Evolutionary conservation across 2,329 filamentous ascomycete species (phyloP).

Genomic region (Fusarium udum): DNA sequence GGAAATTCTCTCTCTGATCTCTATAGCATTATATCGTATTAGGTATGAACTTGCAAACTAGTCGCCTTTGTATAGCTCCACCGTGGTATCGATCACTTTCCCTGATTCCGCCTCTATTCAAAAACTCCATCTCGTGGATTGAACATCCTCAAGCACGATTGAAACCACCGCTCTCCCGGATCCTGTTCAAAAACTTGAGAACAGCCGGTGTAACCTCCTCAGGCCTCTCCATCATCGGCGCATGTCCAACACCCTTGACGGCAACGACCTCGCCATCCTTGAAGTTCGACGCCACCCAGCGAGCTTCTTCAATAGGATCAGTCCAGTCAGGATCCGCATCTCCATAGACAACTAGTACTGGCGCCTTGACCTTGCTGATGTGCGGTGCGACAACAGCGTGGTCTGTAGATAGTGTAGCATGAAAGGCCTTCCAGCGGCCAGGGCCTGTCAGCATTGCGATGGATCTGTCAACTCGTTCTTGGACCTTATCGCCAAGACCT

Average conservation of each 20-base stretch:
- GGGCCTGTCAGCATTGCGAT: slow-evolving; percentile 13
- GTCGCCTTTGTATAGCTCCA: no score
- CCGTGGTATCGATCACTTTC: background rate
- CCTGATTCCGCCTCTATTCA: no score
- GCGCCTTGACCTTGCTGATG: slow-evolving; percentile 19
- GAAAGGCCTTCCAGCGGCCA: slow-evolving; percentile 27
- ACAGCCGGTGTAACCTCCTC: slow-evolving; percentile 7
- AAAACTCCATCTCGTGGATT: background rate
- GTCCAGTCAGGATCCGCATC: slow-evolving; percentile 29
- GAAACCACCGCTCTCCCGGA: background rate
- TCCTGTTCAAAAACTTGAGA: slow-evolving; percentile 8
- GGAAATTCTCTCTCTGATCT: background rate
- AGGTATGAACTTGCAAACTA: no score
- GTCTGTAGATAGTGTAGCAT: slow-evolving; percentile 21
- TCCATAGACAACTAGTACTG: slow-evolving; percentile 26
- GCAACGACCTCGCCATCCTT: background rate
- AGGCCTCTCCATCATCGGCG: slow-evolving; percentile 20
- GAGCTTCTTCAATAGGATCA: slow-evolving; percentile 21
- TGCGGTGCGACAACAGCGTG: slow-evolving; percentile 13
- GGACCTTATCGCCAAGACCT: slow-evolving; percentile 12
- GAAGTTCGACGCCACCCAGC: slow-evolving; percentile 25
- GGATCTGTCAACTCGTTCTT: slow-evolving; percentile 15
- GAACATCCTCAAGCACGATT: background rate
- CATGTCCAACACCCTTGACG: slow-evolving; percentile 21
- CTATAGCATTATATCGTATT: background rate